Conservation (phyloP, 129 eudicot species). For the Oenanthe sinensis region DNA sequence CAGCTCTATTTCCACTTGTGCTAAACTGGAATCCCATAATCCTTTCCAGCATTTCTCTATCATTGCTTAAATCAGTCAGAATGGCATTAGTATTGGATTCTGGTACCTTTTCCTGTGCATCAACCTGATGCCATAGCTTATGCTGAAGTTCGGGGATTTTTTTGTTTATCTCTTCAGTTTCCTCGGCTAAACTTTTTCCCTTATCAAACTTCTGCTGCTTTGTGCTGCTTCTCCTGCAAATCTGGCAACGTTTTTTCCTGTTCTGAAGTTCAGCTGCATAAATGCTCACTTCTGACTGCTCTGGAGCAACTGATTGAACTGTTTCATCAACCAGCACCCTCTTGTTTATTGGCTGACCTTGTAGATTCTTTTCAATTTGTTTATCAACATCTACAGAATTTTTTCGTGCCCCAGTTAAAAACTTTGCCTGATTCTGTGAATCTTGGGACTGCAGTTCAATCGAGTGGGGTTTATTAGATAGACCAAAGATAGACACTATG, state of each 20-base stretch:
- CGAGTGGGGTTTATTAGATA: slow-evolving; percentile 12
- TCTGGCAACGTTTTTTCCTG: slow-evolving; percentile 29
- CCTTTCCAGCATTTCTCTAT: slow-evolving; percentile 17
- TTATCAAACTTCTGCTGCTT: slow-evolving; percentile 30
- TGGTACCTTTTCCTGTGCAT: background rate
- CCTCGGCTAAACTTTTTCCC: slow-evolving; percentile 3
- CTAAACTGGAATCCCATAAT: background rate
- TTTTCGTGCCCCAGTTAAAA: slow-evolving; percentile 3
- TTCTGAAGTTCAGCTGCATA: slow-evolving; percentile 15
- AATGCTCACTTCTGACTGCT: slow-evolving; percentile 12
- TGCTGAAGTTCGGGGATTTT: background rate
- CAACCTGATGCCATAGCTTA: slow-evolving; percentile 1
- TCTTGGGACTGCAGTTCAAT: slow-evolving; percentile 18
- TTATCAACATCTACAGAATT: background rate
- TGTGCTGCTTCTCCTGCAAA: slow-evolving; percentile 26
- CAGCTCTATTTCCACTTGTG: slow-evolving; percentile 12
- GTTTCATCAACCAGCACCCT: background rate
- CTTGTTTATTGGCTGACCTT: slow-evolving; percentile 11
- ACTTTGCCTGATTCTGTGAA: slow-evolving; percentile 6
- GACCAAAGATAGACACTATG: slow-evolving; percentile 18
- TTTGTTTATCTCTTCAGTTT: slow-evolving; percentile 10
- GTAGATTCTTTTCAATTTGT: slow-evolving; percentile 7
- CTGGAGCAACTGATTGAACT: slow-evolving; percentile 16
- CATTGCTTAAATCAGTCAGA: slow-evolving; percentile 1
- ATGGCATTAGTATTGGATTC: slow-evolving; percentile 5